Base-by-base conservation (phyloP, 2,329 filamentous ascomycete genomes). In the Aspergillus tamarii region DNA sequence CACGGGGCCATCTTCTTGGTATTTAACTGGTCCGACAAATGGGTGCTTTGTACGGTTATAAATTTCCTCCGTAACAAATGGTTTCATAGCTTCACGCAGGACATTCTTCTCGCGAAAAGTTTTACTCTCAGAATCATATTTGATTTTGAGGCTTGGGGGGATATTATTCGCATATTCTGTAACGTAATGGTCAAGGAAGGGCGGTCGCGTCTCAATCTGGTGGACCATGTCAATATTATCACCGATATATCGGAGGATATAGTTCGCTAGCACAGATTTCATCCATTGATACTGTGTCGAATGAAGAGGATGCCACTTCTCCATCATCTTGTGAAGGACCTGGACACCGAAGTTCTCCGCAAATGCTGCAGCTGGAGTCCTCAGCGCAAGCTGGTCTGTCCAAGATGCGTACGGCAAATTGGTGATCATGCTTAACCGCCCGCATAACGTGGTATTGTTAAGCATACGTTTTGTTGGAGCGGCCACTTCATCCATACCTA, bases 21-120 rank as follows among this genome's bases (percentile, higher is more conserved):
- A 86, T 21, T 66, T 73, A 0, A 74, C 73, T 0, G 84, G 84
- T 1, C 82, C 84, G 21, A 78, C 69, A 65, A 82, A 86, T 0
- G 82, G 78, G 19, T 83, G 78, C 70, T 86, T 87, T 64, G 75
- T 81, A 34, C 53, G 62, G 11, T 57, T 61, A 28, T 60, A 60
- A 9, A 60, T 52, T 45, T 60, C 62, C 12, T 64, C 52, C 23
- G 53, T 64, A 14, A 60, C 46, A 14, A 59, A 62, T 16, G 60
- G 60, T 16, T 58, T 62, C 34, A 62, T 34, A 4, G 60, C 60
- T 36, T 59, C 55, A 32, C 56, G 46, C n/a, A 63, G 48, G 48
- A 59, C 55, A 39, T 59, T 28, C n/a, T 63, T 59, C 28, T 59
- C 61, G 14, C 46, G 46, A 16, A 63, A 59, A 6, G 28, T 45